Evolutionary conservation across 2,329 filamentous ascomycete genomes (phyloP).

Genomic region (Phyllosticta citriasiana): DNA sequence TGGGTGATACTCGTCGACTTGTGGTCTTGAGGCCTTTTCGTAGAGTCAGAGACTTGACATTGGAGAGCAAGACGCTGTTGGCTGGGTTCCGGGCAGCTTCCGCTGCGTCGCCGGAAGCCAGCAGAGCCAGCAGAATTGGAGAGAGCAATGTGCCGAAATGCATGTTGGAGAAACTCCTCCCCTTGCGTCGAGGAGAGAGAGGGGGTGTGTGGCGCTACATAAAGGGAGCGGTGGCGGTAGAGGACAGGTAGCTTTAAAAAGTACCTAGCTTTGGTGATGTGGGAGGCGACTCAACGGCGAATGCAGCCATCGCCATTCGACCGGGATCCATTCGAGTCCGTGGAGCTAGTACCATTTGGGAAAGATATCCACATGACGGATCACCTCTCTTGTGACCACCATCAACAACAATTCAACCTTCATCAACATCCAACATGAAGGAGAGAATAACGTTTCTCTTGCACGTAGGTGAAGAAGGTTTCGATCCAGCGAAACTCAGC

Average conservation of each 20-base stretch:
- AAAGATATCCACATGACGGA: neutral
- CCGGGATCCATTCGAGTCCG: neutral
- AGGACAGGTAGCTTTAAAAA: constrained; percentile 7
- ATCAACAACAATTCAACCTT: neutral
- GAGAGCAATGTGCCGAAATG: constrained; percentile 21
- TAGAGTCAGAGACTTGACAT: constrained; percentile 71
- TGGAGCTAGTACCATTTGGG: neutral
- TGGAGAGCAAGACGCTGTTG: constrained; percentile 50
- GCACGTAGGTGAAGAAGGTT: constrained; percentile 40
- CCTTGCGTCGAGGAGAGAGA: neutral
- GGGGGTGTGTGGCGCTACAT: neutral
- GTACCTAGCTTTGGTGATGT: neutral
- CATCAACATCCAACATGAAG: constrained; percentile 45
- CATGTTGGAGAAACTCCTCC: constrained; percentile 17
- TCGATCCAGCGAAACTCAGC: constrained; percentile 54
- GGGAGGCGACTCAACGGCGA: neutral
- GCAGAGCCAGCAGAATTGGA: constrained; percentile 22
- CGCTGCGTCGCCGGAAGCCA: constrained; percentile 16
- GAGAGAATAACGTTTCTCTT: constrained; percentile 69
- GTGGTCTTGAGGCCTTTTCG: constrained; percentile 58
- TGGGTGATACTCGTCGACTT: constrained; percentile 62
- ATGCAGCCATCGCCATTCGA: neutral
- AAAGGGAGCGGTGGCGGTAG: constrained; percentile 2
- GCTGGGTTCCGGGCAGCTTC: constrained; percentile 24
- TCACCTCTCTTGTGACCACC: constrained; percentile 3